Percentiles rank a stretch among this genome's conserved stretches.
Conservation (phyloP, 2,329 filamentous ascomycete species). For the Arthrobotrys pseudoclavata region DNA sequence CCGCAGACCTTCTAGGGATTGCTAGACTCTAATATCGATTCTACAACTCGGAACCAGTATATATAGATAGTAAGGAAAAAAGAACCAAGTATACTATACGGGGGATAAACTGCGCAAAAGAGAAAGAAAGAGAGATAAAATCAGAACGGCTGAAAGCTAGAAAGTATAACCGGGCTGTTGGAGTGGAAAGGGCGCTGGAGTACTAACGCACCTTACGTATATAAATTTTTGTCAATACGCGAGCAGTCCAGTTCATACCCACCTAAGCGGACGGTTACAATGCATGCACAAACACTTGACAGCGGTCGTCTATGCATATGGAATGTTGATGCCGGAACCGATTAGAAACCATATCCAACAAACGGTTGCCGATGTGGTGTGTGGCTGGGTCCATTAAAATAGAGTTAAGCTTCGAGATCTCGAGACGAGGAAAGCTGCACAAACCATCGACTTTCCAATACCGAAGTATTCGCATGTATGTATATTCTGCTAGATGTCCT, state of each 20-base stretch:
- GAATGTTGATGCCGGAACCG: not conserved
- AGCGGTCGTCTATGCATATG: constrained; percentile 6
- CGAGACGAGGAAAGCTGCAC: constrained; percentile 1
- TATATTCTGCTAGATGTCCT: constrained; percentile 26
- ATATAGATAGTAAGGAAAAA: not conserved
- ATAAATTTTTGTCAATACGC: not conserved
- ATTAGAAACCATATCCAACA: not conserved
- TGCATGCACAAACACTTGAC: constrained; percentile 12
- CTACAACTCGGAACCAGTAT: not conserved
- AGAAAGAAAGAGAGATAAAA: not conserved
- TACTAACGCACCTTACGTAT: not conserved
- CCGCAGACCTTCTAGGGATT: not conserved
- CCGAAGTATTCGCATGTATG: constrained; percentile 10
- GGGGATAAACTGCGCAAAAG: not conserved
- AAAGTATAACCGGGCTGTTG: not conserved
- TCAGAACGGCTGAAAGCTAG: no score
- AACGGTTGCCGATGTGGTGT: not conserved
- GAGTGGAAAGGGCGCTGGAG: not conserved
- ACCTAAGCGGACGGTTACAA: not conserved
- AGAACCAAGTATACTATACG: no score
- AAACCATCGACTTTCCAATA: constrained; percentile 20
- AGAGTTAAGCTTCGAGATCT: constrained; percentile 4
- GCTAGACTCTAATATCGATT: not conserved
- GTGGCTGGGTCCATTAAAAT: constrained; percentile 3
- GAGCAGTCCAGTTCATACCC: not conserved